Conservation (phyloP, 2,329 filamentous ascomycete genomes). For the Corynespora cassiicola region DNA sequence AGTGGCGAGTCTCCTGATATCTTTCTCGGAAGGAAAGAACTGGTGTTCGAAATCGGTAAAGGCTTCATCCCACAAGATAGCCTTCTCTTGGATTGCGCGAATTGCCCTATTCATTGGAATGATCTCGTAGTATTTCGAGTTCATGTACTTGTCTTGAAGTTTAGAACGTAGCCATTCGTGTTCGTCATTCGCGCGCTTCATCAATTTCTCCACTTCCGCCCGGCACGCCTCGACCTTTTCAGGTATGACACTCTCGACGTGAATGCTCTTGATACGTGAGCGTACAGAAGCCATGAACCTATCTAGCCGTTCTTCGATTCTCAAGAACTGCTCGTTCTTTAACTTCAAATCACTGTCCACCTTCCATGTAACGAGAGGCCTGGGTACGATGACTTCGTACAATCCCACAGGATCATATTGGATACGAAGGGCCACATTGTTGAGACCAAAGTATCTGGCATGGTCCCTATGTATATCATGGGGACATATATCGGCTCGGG, state of each 20-base stretch:
- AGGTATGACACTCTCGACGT: conserved; percentile 86
- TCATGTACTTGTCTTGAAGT: conserved; percentile 88
- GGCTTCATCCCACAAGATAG: conserved; percentile 88
- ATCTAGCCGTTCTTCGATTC: conserved; percentile 80
- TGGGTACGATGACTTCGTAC: conserved; percentile 91
- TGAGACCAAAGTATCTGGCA: conserved; percentile 88
- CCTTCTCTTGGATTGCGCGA: conserved; percentile 89
- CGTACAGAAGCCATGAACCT: conserved; percentile 90
- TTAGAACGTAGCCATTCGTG: conserved; percentile 75
- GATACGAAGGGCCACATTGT: conserved; percentile 83
- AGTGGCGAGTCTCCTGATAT: conserved; percentile 89
- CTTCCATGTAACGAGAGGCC: conserved; percentile 93
- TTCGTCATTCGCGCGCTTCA: conserved; percentile 83
- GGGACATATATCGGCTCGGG: conserved; percentile 76
- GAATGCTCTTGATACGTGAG: conserved; percentile 83
- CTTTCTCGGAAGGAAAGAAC: conserved; percentile 93
- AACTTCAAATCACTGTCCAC: conserved; percentile 91
- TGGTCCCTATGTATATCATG: conserved; percentile 95
- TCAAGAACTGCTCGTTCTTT: conserved; percentile 88
- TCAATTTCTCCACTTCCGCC: conserved; percentile 78
- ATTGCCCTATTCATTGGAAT: conserved; percentile 91
- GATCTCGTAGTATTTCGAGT: conserved; percentile 94
- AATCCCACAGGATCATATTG: conserved; percentile 94
- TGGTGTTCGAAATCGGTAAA: conserved; percentile 92
- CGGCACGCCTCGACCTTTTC: conserved; percentile 86